Conservation (phyloP, 2,329 filamentous ascomycete species). For the Purpureocillium lavendulum region DNA sequence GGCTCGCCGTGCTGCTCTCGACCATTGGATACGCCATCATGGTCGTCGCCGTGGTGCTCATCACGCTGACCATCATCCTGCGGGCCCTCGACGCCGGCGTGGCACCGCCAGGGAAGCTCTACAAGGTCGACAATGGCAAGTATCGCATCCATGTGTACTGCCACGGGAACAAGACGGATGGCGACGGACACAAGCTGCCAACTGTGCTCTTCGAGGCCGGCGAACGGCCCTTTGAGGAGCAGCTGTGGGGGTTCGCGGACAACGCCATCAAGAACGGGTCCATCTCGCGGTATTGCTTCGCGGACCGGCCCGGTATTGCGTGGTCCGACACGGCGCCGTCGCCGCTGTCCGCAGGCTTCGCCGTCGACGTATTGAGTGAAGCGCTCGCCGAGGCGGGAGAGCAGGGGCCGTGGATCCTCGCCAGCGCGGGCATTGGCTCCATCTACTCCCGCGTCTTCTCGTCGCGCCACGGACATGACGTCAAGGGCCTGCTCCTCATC, state of each 20-base stretch:
- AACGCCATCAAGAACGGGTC: slow-evolving; percentile 69
- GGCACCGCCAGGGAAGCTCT: slow-evolving; percentile 62
- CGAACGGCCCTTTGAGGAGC: slow-evolving; percentile 68
- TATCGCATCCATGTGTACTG: slow-evolving; percentile 86
- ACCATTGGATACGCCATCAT: slow-evolving; percentile 64
- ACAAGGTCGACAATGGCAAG: slow-evolving; percentile 74
- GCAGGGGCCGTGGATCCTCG: slow-evolving; percentile 79
- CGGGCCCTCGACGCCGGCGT: slow-evolving; percentile 73
- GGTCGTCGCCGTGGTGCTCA: slow-evolving; percentile 59
- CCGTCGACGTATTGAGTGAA: slow-evolving; percentile 81
- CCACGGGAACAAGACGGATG: slow-evolving; percentile 56
- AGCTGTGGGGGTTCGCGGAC: slow-evolving; percentile 73
- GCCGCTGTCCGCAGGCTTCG: slow-evolving; percentile 86
- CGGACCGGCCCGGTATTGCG: slow-evolving; percentile 81
- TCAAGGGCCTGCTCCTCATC: slow-evolving; percentile 75
- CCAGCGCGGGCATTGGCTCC: slow-evolving; percentile 78
- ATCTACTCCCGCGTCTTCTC: slow-evolving; percentile 90
- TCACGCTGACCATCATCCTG: slow-evolving; percentile 72
- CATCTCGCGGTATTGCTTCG: slow-evolving; percentile 87
- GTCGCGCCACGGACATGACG: slow-evolving; percentile 65
- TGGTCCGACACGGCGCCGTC: slow-evolving; percentile 90
- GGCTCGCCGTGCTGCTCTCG: slow-evolving; percentile 70
- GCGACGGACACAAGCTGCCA: slow-evolving; percentile 46
- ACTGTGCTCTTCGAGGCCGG: slow-evolving; percentile 84
- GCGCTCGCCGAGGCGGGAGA: slow-evolving; percentile 74